These are phyloP conservation scores for Gloeophyllum trabeum DNA, from an alignment of 768 basidiomycete genomes.

Conservation along the genomic window DNA sequence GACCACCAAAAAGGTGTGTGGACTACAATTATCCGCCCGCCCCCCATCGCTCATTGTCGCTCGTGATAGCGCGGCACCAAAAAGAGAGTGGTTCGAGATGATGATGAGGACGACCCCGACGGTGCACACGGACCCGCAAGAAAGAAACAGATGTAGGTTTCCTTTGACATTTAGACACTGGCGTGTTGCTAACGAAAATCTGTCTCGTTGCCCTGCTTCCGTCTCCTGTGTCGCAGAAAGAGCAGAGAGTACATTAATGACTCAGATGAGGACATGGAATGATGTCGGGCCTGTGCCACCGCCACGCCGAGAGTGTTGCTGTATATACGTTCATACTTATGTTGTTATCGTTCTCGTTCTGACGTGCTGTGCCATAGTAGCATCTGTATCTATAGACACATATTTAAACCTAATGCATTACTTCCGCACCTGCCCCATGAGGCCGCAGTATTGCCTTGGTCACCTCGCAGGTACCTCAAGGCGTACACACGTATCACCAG, in stretches of 20 bases:
- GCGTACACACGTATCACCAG: no score
- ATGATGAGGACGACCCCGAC: constrained; percentile 58
- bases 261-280: constrained; percentile 78
- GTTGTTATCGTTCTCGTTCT: constrained; percentile 5
- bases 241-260: constrained; percentile 83
- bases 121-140: constrained; percentile 34
- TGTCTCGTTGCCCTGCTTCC: no score
- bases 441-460: no score
- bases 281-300: constrained; percentile 9
- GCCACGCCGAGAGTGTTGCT: not conserved
- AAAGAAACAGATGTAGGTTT: constrained; percentile 67
- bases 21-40: not conserved
- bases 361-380: not conserved
- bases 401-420: no score
- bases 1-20: constrained; percentile 56
- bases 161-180: not conserved
- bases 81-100: constrained; percentile 70
- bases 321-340: constrained; percentile 6
- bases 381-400: no score
- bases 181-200: not conserved
- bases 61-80: constrained; percentile 34
- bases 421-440: no score
- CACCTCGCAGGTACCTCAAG: no score
- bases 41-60: not conserved
- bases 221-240: no score